Percentiles rank a stretch among this genome's conserved stretches.
phyloP scores from a whole-genome alignment of 345 rosid genomes.

The Corymbia maculata region DNA sequence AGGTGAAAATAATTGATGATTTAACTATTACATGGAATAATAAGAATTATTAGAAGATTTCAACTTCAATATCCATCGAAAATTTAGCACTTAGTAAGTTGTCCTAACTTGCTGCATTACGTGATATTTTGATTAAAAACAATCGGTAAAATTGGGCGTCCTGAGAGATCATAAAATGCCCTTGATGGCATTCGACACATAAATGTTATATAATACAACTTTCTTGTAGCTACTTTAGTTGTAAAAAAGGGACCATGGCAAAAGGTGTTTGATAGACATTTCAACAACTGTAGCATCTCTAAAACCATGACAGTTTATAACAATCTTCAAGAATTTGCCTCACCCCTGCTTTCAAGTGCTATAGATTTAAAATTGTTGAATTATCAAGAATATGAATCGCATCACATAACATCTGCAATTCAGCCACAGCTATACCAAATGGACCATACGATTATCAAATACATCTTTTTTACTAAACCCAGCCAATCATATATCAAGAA shows the following conservation, averaged over 20 bases:
- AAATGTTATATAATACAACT: neutral
- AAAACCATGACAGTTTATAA: neutral
- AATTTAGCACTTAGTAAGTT: neutral
- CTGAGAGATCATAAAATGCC: neutral
- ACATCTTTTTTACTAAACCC: neutral
- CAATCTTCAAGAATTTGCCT: neutral
- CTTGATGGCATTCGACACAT: neutral
- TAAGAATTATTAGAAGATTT: neutral
- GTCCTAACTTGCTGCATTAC: neutral
- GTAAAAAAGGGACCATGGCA: neutral
- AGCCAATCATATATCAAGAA: neutral
- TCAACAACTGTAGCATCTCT: neutral
- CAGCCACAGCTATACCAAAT: neutral
- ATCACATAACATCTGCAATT: neutral
- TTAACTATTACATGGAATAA: neutral
- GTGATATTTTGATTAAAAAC: neutral
- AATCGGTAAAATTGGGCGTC: neutral
- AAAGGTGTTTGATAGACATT: neutral
- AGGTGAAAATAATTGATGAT: neutral
- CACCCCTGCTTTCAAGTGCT: neutral
- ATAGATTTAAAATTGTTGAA: no score
- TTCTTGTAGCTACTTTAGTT: no score
- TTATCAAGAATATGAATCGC: no score
- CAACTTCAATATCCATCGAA: neutral
- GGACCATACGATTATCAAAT: neutral